Conservation (phyloP, 1,139 yeast genomes). For the Geotrichum cucujoidarum region DNA sequence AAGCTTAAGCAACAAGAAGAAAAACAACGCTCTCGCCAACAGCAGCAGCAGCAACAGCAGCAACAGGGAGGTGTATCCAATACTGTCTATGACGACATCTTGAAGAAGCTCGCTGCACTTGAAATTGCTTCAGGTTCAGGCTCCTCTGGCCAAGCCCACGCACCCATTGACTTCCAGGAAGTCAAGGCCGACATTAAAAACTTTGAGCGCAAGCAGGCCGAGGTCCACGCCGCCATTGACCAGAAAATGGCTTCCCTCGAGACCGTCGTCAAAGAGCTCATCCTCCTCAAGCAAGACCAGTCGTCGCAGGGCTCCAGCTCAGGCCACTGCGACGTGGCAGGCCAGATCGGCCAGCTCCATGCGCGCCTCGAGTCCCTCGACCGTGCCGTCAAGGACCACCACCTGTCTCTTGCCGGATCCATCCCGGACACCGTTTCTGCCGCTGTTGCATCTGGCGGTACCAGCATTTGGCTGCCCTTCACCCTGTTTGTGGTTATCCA, state of each 20-base stretch:
- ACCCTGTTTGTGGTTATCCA: constrained; percentile 30
- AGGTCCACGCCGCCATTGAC: constrained; percentile 12
- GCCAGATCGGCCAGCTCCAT: constrained; percentile 25
- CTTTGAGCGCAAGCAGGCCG: constrained; percentile 5
- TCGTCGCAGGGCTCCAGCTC: constrained; percentile 18
- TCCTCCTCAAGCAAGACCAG: constrained; percentile 10
- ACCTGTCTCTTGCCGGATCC: constrained; percentile 27
- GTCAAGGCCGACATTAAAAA: neutral
- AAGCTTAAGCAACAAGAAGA: neutral
- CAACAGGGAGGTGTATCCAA: neutral
- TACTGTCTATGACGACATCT: neutral
- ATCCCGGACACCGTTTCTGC: constrained; percentile 30
- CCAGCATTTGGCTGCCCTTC: constrained; percentile 30
- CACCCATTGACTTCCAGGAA: constrained; percentile 7
- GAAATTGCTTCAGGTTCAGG: neutral
- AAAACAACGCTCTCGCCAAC: constrained; percentile 1
- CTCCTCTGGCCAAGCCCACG: neutral
- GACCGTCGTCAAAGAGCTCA: constrained; percentile 10
- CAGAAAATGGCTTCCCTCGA: constrained; percentile 9
- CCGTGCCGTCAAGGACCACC: constrained; percentile 28
- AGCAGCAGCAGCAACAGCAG: constrained; percentile 6
- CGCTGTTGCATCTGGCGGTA: constrained; percentile 32
- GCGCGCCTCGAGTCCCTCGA: constrained; percentile 25
- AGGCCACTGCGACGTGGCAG: constrained; percentile 17
- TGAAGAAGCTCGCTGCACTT: neutral